Conservation (phyloP, 345 rosid species). For the Eucalyptus tenuipes region DNA sequence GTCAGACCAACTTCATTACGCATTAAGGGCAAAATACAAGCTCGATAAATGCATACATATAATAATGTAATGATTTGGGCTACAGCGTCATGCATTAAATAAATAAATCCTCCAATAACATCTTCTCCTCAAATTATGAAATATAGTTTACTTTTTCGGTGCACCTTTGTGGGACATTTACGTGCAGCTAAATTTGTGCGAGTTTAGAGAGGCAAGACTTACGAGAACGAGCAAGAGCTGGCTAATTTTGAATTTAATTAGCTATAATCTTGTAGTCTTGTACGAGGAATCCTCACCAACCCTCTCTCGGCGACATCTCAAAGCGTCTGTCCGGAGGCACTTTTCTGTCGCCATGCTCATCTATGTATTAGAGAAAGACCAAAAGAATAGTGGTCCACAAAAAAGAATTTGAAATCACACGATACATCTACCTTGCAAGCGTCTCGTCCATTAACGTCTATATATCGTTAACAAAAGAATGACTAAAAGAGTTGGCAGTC, state of each 20-base stretch:
- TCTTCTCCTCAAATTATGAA: too few relatives aligned
- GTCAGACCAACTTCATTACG: background rate
- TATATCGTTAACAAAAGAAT: background rate
- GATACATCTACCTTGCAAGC: background rate
- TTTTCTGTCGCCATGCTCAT: background rate
- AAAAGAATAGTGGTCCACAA: background rate
- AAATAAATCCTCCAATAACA: too few relatives aligned
- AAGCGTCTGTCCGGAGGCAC: background rate
- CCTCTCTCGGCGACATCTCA: background rate
- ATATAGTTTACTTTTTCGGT: background rate
- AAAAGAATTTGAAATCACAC: background rate
- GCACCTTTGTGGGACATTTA: background rate
- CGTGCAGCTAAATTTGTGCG: background rate
- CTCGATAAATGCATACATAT: background rate
- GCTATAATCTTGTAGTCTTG: background rate
- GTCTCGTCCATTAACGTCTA: background rate
- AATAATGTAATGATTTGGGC: too few relatives aligned
- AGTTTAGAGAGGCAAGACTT: background rate
- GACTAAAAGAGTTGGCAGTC: too few relatives aligned
- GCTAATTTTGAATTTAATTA: too few relatives aligned
- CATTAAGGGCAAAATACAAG: background rate
- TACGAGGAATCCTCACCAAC: background rate
- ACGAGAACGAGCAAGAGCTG: background rate
- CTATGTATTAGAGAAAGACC: background rate
- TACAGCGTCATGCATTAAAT: too few relatives aligned